Conservation (phyloP, 2,329 filamentous ascomycete genomes). For the Fusarium staphyleae region DNA sequence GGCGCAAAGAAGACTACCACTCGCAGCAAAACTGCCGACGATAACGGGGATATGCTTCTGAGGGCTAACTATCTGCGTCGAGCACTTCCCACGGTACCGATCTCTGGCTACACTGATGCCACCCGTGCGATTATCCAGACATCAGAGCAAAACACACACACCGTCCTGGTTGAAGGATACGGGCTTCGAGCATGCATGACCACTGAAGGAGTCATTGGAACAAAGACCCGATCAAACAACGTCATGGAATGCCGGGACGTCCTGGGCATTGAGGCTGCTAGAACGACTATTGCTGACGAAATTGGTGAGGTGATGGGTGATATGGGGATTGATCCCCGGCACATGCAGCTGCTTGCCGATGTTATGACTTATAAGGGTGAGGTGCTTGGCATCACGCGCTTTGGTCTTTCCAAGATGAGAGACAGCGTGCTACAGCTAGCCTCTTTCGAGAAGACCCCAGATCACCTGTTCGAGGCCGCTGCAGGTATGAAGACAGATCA, state of each 20-base stretch:
- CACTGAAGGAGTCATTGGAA: conserved; percentile 87
- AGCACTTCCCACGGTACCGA: conserved; percentile 79
- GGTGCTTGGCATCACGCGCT: conserved; percentile 93
- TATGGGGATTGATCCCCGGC: conserved; percentile 95
- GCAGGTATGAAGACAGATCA: conserved; percentile 89
- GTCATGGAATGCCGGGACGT: conserved; percentile 89
- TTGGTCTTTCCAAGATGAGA: conserved; percentile 94
- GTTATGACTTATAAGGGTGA: conserved; percentile 99
- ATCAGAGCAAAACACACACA: conserved; percentile 70
- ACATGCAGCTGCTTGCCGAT: conserved; percentile 96
- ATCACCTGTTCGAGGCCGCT: conserved; percentile 95
- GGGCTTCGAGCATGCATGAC: conserved; percentile 90
- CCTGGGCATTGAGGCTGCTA: conserved; percentile 93
- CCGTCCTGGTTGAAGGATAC: conserved; percentile 92
- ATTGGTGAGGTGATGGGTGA: conserved; percentile 88
- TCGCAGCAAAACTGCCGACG: conserved; percentile 54
- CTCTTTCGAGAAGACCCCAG: conserved; percentile 97
- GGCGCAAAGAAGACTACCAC: conserved; percentile 54
- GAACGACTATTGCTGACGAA: conserved; percentile 86
- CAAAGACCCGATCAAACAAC: conserved; percentile 77
- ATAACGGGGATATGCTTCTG: conserved; percentile 64
- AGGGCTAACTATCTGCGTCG: conserved; percentile 87
- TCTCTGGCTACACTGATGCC: conserved; percentile 88
- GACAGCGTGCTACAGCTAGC: conserved; percentile 93
- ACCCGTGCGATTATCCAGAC: conserved; percentile 89